Conservation (phyloP, 208 protist genomes). For the Lotmaria passim region DNA sequence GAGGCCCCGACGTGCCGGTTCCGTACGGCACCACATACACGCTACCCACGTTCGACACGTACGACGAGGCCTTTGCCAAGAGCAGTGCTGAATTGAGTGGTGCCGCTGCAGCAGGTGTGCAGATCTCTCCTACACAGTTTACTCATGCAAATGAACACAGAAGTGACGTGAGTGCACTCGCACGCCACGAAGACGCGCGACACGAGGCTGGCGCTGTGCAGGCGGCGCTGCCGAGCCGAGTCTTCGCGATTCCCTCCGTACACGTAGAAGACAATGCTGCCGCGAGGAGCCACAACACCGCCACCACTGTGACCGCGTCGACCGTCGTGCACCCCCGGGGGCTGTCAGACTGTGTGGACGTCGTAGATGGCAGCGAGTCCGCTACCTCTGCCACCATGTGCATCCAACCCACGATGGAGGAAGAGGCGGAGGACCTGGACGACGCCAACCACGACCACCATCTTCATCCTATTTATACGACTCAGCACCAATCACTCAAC, state of each 20-base stretch:
- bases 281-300: no score
- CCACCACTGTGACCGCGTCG: not conserved
- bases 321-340: not conserved
- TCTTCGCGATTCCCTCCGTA: not conserved
- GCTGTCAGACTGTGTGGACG: not conserved
- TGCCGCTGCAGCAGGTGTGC: not conserved
- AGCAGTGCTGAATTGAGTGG: not conserved
- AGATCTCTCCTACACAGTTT: not conserved
- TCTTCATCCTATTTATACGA: no score
- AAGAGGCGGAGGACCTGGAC: not conserved
- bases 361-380: not conserved
- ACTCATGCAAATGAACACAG: not conserved
- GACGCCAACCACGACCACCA: no score
- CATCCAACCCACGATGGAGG: slow-evolving; percentile 2
- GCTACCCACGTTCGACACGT: slow-evolving; percentile 4
- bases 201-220: not conserved
- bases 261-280: not conserved
- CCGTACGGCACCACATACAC: not conserved
- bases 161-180: not conserved
- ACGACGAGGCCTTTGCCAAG: not conserved
- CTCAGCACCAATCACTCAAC: not conserved
- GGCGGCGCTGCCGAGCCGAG: not conserved
- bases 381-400: slow-evolving; percentile 4
- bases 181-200: not conserved
- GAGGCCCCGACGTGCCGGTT: not conserved